Conservation (phyloP, 139 green algal species). For the Haematococcus lacustris region DNA sequence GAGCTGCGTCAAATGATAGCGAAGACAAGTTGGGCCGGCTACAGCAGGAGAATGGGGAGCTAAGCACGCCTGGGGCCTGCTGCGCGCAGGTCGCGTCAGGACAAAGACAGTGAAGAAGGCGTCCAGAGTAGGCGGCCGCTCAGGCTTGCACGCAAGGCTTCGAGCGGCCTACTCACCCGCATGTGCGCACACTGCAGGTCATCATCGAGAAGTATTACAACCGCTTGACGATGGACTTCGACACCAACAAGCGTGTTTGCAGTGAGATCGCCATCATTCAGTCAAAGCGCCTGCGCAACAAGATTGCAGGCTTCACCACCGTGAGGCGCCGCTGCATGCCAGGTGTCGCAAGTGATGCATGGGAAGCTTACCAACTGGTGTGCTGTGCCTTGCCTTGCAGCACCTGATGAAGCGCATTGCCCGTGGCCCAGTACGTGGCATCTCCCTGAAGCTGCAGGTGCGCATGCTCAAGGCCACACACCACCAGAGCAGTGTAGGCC, state of each 20-base stretch:
- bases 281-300: slow-evolving; percentile 96
- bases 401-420: slow-evolving; percentile 99
- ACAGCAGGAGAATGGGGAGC: too few relatives aligned
- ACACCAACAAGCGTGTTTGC: slow-evolving; percentile 94
- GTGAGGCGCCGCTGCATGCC: too few relatives aligned
- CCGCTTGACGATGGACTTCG: slow-evolving; percentile 88
- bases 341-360: too few relatives aligned
- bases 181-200: too few relatives aligned
- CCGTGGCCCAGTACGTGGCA: slow-evolving; percentile 94
- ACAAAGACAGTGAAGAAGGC: slow-evolving; percentile 99
- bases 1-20: too few relatives aligned
- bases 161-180: too few relatives aligned
- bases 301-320: slow-evolving; percentile 99
- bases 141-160: too few relatives aligned
- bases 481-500: too few relatives aligned
- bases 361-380: neutral
- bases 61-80: too few relatives aligned
- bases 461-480: too few relatives aligned
- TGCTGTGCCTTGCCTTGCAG: slow-evolving; percentile 41
- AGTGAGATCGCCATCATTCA: slow-evolving; percentile 98
- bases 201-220: slow-evolving; percentile 99
- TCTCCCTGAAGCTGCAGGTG: slow-evolving; percentile 99
- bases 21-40: too few relatives aligned
- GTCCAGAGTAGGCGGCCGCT: slow-evolving; percentile 50
- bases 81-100: slow-evolving; percentile 92